Base-by-base conservation (phyloP, 2,329 filamentous ascomycete species). In the Colletotrichum liaoningense region DNA sequence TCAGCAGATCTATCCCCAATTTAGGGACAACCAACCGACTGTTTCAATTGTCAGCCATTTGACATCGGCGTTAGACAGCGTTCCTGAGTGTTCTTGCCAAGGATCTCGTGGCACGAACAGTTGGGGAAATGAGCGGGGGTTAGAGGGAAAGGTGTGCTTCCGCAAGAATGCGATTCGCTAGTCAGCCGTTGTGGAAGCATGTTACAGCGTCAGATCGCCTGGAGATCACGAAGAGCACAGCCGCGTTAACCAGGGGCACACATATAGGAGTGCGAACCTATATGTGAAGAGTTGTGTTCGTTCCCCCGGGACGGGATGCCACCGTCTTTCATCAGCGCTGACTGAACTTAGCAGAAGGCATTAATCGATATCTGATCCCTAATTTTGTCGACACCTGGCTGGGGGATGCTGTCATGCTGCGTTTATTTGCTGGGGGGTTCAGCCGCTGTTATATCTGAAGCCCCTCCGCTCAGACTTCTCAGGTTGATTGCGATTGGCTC, bases 21-120 rank as follows among this genome's bases (percentile, higher is more conserved):
- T 42, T 42, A 42, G 58, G 57, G 38, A 54, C 38, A 19, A 54
- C 19, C 30, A 28, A 42, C 69, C 65, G 65, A 72, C 64, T 33
- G 58, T 72, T 69, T 72, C 38, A 63, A 58, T 49, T 69, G 65
- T 69, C 65, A 72, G 38, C 58, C 59, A 72, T 72, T 72, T 72
- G 65, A 69, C 65, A 69, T 69, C 42, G 65, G 38, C 58, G 65
- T 72, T 69, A 30, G 58, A 55, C 35, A 55, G n/a, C 42, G 42
- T 49, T 49, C 42, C 19, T 49, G 19, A 49, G 42, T 49, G 57
- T 56, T 55, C 33, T 19, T 58, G 58, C 65, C 65, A 57, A 54
- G 64, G 69, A 58, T 35, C 65, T 57, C 58, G 65, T 69, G 52
- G 57, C 65, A 72, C 69, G 58, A 72, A 69, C 58, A 54, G 58